These are phyloP conservation scores for Coemansia sp. DNA, from an alignment of 192 early-diverging fungal genomes.

Conservation along the genomic window DNA sequence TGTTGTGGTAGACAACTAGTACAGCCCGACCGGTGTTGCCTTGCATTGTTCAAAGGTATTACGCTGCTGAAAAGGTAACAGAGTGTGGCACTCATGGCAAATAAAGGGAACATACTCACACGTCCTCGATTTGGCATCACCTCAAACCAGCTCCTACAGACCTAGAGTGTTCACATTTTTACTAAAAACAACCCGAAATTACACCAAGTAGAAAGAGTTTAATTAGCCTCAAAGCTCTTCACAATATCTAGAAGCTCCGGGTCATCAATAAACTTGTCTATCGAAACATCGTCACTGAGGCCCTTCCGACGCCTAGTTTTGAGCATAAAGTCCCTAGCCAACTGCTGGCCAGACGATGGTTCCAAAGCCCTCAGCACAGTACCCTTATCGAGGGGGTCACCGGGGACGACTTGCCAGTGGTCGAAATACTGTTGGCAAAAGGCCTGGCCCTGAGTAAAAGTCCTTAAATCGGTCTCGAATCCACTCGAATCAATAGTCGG, in stretches of 20 bases:
- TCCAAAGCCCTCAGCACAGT: slow-evolving; percentile 89
- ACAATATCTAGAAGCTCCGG: slow-evolving; percentile 42
- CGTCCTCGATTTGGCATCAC: too few relatives aligned
- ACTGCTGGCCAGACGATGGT: slow-evolving; percentile 60
- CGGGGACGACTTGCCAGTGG: slow-evolving; percentile 97
- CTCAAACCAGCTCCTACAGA: too few relatives aligned
- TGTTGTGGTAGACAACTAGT: too few relatives aligned
- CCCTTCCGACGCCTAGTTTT: slow-evolving; percentile 96
- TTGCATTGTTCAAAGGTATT: too few relatives aligned
- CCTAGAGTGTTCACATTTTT: too few relatives aligned
- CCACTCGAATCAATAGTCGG: slow-evolving; percentile 96
- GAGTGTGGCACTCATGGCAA: too few relatives aligned
- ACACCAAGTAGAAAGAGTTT: background rate
- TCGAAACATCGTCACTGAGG: slow-evolving; percentile 74
- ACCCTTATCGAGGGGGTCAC: slow-evolving; percentile 89
- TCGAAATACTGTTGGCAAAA: slow-evolving; percentile 99
- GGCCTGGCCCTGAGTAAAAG: slow-evolving; percentile 95
- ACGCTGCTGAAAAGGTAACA: too few relatives aligned
- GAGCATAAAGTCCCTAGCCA: slow-evolving; percentile 98
- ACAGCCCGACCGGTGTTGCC: too few relatives aligned
- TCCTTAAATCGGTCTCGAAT: slow-evolving; percentile 94
- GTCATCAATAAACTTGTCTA: slow-evolving; percentile 81
- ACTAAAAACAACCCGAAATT: background rate
- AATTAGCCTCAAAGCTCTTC: slow-evolving; percentile 1
- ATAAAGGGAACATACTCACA: too few relatives aligned